Conservation (phyloP, 331 rosid species). For the Malus hybrid region DNA sequence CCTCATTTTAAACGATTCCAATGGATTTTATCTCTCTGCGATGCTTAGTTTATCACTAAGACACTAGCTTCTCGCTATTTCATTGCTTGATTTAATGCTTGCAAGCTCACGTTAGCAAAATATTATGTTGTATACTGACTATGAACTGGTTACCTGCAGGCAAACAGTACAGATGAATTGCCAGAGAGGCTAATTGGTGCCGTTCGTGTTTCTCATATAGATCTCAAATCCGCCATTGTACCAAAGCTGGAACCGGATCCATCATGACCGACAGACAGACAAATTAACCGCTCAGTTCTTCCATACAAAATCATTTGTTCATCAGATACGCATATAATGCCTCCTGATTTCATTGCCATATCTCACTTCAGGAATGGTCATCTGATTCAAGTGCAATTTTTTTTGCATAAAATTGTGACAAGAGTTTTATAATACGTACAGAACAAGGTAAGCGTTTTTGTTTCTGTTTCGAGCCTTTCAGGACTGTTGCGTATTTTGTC, state of each 20-base stretch:
- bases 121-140: background rate
- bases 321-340: constrained; percentile 30
- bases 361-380: constrained; percentile 18
- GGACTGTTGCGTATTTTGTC: background rate
- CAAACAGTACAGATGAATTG: constrained; percentile 74
- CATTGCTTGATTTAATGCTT: background rate
- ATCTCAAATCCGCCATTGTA: constrained; percentile 64
- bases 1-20: background rate
- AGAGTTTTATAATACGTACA: constrained; percentile 1
- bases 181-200: constrained; percentile 95
- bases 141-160: constrained; percentile 42
- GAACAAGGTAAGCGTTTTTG: background rate
- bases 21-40: background rate
- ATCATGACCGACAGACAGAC: constrained; percentile 31
- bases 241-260: constrained; percentile 70
- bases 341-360: constrained; percentile 24
- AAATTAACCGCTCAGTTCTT: constrained; percentile 12
- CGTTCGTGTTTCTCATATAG: constrained; percentile 81
- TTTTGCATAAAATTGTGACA: constrained; percentile 14
- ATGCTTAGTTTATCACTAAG: background rate
- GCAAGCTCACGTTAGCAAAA: background rate
- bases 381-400: constrained; percentile 26
- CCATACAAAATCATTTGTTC: constrained; percentile 48
- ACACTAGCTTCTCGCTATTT: background rate
- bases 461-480: background rate